Evolutionary conservation across 83 land plant species (phyloP), one percentile per base, ranked within the genome.

Genomic region (Thuja plicata): DNA sequence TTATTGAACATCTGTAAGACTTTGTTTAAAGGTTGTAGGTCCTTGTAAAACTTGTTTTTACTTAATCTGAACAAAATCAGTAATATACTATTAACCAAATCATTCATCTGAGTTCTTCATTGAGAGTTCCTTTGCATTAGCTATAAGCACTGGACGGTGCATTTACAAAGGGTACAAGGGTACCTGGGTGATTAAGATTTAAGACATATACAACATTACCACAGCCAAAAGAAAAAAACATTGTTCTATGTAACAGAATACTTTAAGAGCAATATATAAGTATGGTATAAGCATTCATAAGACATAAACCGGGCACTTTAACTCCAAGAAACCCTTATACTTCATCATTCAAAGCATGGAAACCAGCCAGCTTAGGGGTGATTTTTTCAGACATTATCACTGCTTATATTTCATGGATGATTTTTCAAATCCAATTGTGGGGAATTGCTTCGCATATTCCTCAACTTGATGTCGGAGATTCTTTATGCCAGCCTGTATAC

Each of bases 371-470:
- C 45, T 16, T 76, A 35, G 17, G 38, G 15, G 35, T 15, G 9
- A 3, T 35, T 32, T 32, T 76, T 34, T 38, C 78, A 74, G 78
- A 74, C 13, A 13, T 3, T 76, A 0, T 93, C 88, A 95, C 74
- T 94, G 88, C 89, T 94, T 95, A 94, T 96, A 97, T 88, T 96
- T 97, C 98, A 97, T 96, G 17, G 98, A 92, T 73, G 92, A 92
- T 62, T 96, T 97, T 81, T 97, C 97, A 91, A 97, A 97, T 34
- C 99, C 99, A 92, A 97, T 95, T 81, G 99, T 97, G 27, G 99
- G 98, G 83, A 97, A 97, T 89, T 97, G 94, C 89, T 97, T 97
- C 40, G 99, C 99, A 86, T 91, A 97, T 43, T 93, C 96, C 93
- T 97, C 98, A 71, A 97, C 99, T 17, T 94, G 92, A 52, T 88